phyloP scores from a whole-genome alignment of 2,329 filamentous ascomycete genomes.

The Mollisiaceae sp. region DNA sequence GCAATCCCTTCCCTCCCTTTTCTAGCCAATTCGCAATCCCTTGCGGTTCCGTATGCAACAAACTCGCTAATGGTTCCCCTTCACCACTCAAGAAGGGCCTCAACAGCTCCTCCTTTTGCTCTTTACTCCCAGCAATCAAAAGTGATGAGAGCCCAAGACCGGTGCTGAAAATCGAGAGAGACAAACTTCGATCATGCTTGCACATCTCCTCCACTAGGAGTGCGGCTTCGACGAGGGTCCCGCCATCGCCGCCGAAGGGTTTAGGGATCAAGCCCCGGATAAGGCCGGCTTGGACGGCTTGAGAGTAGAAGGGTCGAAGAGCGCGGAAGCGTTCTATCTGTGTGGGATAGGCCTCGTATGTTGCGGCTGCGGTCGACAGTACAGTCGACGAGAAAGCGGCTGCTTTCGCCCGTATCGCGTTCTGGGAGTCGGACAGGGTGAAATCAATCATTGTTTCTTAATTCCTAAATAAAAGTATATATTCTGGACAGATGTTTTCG shows the following conservation, averaged over 20 bases:
- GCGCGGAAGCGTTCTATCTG: constrained; percentile 51
- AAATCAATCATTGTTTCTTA: constrained; percentile 40
- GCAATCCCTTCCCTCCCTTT: constrained; percentile 52
- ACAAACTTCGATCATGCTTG: constrained; percentile 53
- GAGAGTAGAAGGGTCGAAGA: constrained; percentile 51
- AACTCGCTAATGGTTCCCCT: constrained; percentile 54
- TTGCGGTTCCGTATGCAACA: constrained; percentile 57
- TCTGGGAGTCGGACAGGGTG: constrained; percentile 39
- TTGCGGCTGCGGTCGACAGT: constrained; percentile 35
- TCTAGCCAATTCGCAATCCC: constrained; percentile 58
- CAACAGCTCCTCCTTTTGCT: constrained; percentile 50
- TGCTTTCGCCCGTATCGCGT: constrained; percentile 39
- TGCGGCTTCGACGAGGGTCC: constrained; percentile 52
- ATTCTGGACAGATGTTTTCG: background rate
- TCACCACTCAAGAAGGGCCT: constrained; percentile 51
- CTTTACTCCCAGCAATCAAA: constrained; percentile 49
- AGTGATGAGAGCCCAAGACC: constrained; percentile 58
- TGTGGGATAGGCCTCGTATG: constrained; percentile 35
- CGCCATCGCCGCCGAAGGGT: constrained; percentile 51
- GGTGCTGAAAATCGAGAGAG: constrained; percentile 57
- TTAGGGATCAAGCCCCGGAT: constrained; percentile 54
- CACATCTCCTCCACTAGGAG: constrained; percentile 60
- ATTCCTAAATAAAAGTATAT: background rate
- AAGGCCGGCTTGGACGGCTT: constrained; percentile 50
- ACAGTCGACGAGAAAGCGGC: constrained; percentile 37